Percentiles rank a stretch among this genome's conserved stretches.
These are phyloP conservation scores for Populus nigra DNA, from an alignment of 345 rosid genomes.

Conservation along the genomic window DNA sequence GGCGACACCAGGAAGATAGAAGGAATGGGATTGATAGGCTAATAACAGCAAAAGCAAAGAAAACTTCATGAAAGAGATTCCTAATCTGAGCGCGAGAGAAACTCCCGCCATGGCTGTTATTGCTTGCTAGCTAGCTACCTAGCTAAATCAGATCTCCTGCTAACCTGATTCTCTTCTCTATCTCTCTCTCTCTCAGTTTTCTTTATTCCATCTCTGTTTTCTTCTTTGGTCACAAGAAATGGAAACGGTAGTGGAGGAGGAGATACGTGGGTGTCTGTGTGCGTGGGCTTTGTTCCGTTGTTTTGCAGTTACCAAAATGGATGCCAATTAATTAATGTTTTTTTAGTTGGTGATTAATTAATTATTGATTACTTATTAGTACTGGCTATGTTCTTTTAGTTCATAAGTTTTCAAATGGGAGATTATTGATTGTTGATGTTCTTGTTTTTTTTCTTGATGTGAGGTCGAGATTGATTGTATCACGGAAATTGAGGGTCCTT, in stretches of 20 bases:
- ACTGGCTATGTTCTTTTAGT: no score
- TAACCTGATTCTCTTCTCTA: neutral
- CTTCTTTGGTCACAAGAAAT: neutral
- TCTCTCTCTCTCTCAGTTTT: neutral
- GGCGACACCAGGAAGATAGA: conserved; percentile 81
- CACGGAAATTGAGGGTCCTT: no score
- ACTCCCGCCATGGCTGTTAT: conserved; percentile 9
- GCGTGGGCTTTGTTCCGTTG: neutral
- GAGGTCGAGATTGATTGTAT: no score
- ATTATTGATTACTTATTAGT: no score
- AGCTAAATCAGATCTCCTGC: neutral
- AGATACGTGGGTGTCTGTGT: neutral
- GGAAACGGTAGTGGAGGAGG: neutral
- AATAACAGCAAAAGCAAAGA: conserved; percentile 10
- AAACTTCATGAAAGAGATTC: neutral
- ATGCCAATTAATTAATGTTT: no score
- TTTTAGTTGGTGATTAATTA: no score
- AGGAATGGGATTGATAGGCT: conserved; percentile 31
- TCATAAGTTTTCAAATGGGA: no score
- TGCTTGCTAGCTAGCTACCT: neutral
- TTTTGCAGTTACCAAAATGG: neutral
- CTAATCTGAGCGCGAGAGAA: conserved; percentile 3
- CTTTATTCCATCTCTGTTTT: neutral
- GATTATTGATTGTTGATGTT: no score
- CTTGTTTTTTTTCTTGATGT: no score